Base-by-base conservation (phyloP, 2,329 filamentous ascomycete species). In the Pleomassaria siparia region DNA sequence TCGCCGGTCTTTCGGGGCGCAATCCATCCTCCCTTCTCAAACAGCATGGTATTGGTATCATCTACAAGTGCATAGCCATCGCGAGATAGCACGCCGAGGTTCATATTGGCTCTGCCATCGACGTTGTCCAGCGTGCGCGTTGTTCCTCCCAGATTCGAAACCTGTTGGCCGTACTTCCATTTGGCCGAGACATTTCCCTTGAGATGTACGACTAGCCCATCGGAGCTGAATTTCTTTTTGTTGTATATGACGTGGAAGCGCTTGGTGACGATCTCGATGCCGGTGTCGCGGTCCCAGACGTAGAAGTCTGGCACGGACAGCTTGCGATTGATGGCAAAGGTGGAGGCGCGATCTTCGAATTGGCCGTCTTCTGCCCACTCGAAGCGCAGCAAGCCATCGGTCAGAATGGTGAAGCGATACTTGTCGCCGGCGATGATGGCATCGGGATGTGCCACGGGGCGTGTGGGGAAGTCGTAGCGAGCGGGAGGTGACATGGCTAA, bases 341-440 rank as follows among this genome's bases (percentile, higher is more conserved):
- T 80, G 0, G 81, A 85, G 0, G 80, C 79, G 4, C 82, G 76
- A 59, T 86, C 82, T 59, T 86, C 83, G 55, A 86, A 86, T 26
- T 70, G 59, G 40, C 78, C 76, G 51, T 86, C 82, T 10, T 74
- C 70, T 0, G 82, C 76, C 80, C 81, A 86, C 67, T 86, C 83
- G 51, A 80, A 84, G 25, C 83, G 79, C 22, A 86, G 53, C 2
- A 85, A 70, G 2, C 77, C 72, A 42, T 83, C 76, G 9, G 75
- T 77, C 40, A 86, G 72, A 39, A 86, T 54, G 8, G 79, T 84
- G 61, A 86, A 85, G 44, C 83, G 79, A 63, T 80, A 85, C 40
- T 78, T 72, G 30, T 70, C 63, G 45, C 76, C 76, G 4, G 64
- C 62, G 33, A 81, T 71, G 46, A 77, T 67, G 28, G 78, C 73